Percentiles rank a stretch among this genome's conserved stretches.
Evolutionary conservation across 495 filamentous ascomycete species (phyloP).

Genomic region (Hypoxylon intermedium): DNA sequence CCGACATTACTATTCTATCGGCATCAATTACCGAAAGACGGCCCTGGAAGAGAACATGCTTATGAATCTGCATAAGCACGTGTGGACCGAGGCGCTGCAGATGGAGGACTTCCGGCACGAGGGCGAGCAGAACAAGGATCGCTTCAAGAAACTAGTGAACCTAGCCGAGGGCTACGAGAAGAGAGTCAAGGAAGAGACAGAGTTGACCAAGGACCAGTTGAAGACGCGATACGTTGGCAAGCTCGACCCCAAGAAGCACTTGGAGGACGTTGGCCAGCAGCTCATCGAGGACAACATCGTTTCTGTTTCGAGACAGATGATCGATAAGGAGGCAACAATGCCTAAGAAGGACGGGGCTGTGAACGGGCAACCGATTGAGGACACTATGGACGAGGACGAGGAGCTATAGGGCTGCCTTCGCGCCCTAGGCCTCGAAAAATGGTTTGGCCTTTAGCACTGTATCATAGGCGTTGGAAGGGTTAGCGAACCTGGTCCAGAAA

Average conservation of each 20-base stretch:
- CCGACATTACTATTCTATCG: slow-evolving; percentile 98
- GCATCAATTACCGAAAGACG: slow-evolving; percentile 96
- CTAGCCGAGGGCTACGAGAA: slow-evolving; percentile 98
- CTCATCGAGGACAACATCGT: slow-evolving; percentile 99
- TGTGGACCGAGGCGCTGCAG: slow-evolving; percentile 96
- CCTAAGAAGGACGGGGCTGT: slow-evolving; percentile 58
- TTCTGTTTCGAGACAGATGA: slow-evolving; percentile 94
- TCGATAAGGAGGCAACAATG: slow-evolving; percentile 92
- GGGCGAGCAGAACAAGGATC: slow-evolving; percentile 80
- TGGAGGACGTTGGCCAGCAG: slow-evolving; percentile 93
- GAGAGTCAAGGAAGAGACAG: slow-evolving; percentile 96
- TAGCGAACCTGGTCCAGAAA: slow-evolving; percentile 39
- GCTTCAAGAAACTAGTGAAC: slow-evolving; percentile 83
- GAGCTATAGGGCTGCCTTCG: slow-evolving; percentile 46
- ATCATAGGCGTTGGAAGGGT: slow-evolving; percentile 46
- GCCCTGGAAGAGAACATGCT: slow-evolving; percentile 98
- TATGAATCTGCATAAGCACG: slow-evolving; percentile 99
- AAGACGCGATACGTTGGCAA: slow-evolving; percentile 99
- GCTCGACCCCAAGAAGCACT: slow-evolving; percentile 98
- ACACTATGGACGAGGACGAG: slow-evolving; percentile 62
- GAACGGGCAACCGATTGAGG: slow-evolving; percentile 64
- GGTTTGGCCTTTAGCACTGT: slow-evolving; percentile 33
- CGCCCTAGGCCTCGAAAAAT: slow-evolving; percentile 23
- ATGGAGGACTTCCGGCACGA: slow-evolving; percentile 96
- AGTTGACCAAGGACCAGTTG: slow-evolving; percentile 94